Percentiles rank a stretch among this genome's conserved stretches.
phyloP scores from a whole-genome alignment of 768 basidiomycete genomes.

The Multifurca ochricompacta region DNA sequence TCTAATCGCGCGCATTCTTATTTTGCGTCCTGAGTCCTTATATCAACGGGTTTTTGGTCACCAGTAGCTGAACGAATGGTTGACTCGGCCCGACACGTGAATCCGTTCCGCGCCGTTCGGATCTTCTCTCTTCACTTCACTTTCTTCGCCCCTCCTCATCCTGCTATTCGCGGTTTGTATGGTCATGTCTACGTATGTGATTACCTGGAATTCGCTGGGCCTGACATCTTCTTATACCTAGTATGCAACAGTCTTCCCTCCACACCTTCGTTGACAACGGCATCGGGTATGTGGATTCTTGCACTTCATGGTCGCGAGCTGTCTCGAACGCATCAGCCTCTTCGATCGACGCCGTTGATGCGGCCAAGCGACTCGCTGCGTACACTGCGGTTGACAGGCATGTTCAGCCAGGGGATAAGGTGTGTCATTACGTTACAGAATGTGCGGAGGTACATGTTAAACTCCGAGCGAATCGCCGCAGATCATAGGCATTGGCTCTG shows the following conservation, averaged over 20 bases:
- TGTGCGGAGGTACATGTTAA: not conserved
- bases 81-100: no score
- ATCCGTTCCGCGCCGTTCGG: slow-evolving; percentile 9
- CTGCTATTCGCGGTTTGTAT: not conserved
- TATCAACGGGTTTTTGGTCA: no score
- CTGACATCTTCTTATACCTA: not conserved
- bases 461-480: slow-evolving; percentile 26
- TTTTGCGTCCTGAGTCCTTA: no score
- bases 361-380: slow-evolving; percentile 84
- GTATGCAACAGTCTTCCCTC: not conserved
- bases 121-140: not conserved
- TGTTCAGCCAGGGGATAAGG: slow-evolving; percentile 75
- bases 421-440: slow-evolving; percentile 28
- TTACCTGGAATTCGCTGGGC: not conserved
- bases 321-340: not conserved
- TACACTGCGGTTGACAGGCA: slow-evolving; percentile 92
- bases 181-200: slow-evolving; percentile 9
- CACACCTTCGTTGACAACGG: not conserved
- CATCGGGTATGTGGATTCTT: slow-evolving; percentile 2
- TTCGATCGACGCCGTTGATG: slow-evolving; percentile 51
- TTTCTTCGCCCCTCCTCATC: not conserved
- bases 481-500: slow-evolving; percentile 86
- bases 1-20: slow-evolving; percentile 10
- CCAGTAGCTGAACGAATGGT: no score
- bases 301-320: not conserved